Percentiles rank a stretch among this genome's conserved stretches.
phyloP scores from a whole-genome alignment of 73 alveolate species.

The Tetrahymena elliotti region DNA sequence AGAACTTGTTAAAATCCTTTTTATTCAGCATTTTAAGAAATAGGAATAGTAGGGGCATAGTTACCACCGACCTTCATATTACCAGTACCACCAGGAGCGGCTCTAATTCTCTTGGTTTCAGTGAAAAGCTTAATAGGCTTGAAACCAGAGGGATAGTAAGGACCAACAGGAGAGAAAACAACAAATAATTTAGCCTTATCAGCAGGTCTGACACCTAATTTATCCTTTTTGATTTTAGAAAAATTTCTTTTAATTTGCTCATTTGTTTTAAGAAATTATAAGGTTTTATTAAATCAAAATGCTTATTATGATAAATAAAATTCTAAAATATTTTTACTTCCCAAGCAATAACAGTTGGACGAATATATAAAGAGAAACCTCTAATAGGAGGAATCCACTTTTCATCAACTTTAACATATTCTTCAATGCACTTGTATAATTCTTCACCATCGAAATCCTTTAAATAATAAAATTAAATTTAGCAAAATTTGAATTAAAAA shows the following conservation, averaged over 20 bases:
- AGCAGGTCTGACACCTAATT: slow-evolving; percentile 68
- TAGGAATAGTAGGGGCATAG: slow-evolving; percentile 71
- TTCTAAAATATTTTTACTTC: slow-evolving; percentile 32
- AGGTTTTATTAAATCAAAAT: no score
- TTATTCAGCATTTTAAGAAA: slow-evolving; percentile 41
- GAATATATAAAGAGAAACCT: slow-evolving; percentile 63
- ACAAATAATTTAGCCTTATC: slow-evolving; percentile 52
- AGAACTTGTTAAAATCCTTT: slow-evolving; percentile 67
- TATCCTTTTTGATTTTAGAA: neutral
- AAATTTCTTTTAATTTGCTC: neutral
- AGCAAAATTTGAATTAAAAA: no score
- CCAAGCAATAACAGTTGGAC: slow-evolving; percentile 81
- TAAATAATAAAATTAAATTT: neutral
- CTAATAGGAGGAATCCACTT: slow-evolving; percentile 75
- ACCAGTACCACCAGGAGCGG: slow-evolving; percentile 81
- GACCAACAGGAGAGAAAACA: slow-evolving; percentile 77
- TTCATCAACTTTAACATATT: slow-evolving; percentile 53
- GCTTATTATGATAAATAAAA: neutral
- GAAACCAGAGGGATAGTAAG: slow-evolving; percentile 75
- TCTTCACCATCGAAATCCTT: slow-evolving; percentile 56
- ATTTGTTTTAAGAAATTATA: neutral
- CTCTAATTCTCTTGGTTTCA: slow-evolving; percentile 47
- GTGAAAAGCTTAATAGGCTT: slow-evolving; percentile 57
- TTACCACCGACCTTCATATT: slow-evolving; percentile 61
- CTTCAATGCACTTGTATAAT: slow-evolving; percentile 49